A percentile compares a stretch with the other conserved stretches of the same genome.
Conservation (phyloP, 371 early-diverging fungal genomes). For the Mycotypha africana region DNA sequence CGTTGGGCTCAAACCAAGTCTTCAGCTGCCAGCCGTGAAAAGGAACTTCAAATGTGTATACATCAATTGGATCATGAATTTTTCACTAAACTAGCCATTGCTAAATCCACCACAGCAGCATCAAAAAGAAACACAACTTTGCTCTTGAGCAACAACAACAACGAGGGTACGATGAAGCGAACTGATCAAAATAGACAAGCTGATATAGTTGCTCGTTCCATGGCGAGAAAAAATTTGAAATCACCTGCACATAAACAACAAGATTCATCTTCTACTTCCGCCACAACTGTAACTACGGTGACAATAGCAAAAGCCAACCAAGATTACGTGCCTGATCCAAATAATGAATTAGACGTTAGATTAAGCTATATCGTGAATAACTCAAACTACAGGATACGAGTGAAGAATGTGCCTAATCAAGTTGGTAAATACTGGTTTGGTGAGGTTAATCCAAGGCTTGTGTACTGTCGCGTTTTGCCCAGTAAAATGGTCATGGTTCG, state of each 20-base stretch:
- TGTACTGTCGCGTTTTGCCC: constrained; percentile 53
- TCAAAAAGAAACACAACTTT: background rate
- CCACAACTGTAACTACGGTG: constrained; percentile 3
- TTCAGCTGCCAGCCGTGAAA: constrained; percentile 24
- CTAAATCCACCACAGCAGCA: constrained; percentile 10
- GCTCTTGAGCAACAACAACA: no score
- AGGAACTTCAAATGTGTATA: constrained; percentile 30
- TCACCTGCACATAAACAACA: background rate
- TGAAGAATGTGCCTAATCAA: constrained; percentile 36
- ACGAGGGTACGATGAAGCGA: background rate
- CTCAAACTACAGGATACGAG: constrained; percentile 18
- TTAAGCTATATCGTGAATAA: constrained; percentile 55
- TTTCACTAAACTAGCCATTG: constrained; percentile 41
- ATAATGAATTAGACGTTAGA: constrained; percentile 20
- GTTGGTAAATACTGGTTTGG: constrained; percentile 66
- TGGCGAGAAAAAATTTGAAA: no score
- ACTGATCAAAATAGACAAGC: background rate
- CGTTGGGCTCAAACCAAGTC: constrained; percentile 38
- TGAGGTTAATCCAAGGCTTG: constrained; percentile 48
- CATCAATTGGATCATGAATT: constrained; percentile 36
- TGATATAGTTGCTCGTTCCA: no score
- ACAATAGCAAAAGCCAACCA: background rate
- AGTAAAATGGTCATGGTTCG: constrained; percentile 74
- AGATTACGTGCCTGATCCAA: constrained; percentile 22
- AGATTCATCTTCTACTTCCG: constrained; percentile 2